Percentiles rank a stretch among this genome's conserved stretches.
Evolutionary conservation across 2,329 filamentous ascomycete species (phyloP).

Genomic region (Pestalotiopsis sp.): DNA sequence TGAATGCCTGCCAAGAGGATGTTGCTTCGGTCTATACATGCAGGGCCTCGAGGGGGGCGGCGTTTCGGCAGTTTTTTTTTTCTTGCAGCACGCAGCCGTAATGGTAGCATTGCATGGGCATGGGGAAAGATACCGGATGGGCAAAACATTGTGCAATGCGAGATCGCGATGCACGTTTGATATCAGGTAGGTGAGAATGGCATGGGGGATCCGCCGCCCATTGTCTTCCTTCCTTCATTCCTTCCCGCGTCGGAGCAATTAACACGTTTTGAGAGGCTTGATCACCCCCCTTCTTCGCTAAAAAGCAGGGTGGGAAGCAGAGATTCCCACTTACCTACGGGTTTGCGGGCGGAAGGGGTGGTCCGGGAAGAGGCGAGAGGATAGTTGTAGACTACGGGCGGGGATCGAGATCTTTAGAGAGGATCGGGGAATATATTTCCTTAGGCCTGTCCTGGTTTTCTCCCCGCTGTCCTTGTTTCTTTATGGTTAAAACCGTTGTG

Average conservation of each 20-base stretch:
- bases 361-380: background rate
- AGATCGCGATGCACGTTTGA: background rate
- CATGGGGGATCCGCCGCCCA: background rate
- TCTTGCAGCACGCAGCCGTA: background rate
- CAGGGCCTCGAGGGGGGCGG: background rate
- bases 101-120: background rate
- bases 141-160: background rate
- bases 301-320: background rate
- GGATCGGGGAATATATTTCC: conserved; percentile 4
- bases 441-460: background rate
- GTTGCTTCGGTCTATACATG: background rate
- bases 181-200: background rate
- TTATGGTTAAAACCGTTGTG: background rate
- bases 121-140: background rate
- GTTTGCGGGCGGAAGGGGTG: background rate
- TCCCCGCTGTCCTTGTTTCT: background rate
- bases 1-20: background rate
- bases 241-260: background rate
- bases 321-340: background rate
- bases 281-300: background rate
- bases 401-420: conserved; percentile 8
- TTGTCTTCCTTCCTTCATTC: background rate
- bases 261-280: background rate
- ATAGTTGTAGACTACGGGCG: background rate
- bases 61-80: background rate